Evolutionary conservation across 2,329 filamentous ascomycete genomes (phyloP), one percentile per base, ranked within the genome.

Genomic region (Tolypocladium paradoxum): DNA sequence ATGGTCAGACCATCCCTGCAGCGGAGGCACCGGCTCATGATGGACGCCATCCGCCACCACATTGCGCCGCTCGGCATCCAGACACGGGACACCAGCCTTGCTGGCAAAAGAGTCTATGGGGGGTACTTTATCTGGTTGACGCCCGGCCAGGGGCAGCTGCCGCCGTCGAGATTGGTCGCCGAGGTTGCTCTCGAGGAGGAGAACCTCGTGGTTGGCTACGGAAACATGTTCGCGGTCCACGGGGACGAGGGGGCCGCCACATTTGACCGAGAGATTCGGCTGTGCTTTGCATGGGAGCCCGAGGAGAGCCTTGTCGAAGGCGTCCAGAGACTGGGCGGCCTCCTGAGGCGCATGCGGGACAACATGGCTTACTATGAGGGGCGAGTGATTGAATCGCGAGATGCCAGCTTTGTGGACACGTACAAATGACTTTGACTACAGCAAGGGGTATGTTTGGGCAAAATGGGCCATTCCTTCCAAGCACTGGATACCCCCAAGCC

Each of bases 91-190:
- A 58, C 63, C 20, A 68, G 61, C 16, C 68, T 77, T 53, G 61
- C 66, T 1, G 65, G 71, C 53, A 68, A 72, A 35, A 65, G 72
- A 4, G 67, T 84, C 3, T 85, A 84, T 33, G 90, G 90, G 0
- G 90, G 90, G 0, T 96, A 92, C 65, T 96, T 95, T 66, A 73
- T 95, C 48, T 96, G 90, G 90, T 68, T 95, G 29, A 76, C 74
- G 1, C 67, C 95, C 5, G 83, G 24, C n/a, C n/a, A 18, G 3
- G 47, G 84, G 0, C 57, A 66, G 2, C 66, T 57, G 53, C 46
- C 72, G 3, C 70, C 85, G 52, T 73, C 76, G 9, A 82, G 70
- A 34, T 74, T 76, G 8, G 72, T 90, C 34, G 79, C 80, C 7
- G 69, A 75, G 59, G 72, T 73, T 38, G 84, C 84, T 18, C 71